These are phyloP conservation scores for Lactarius sanguifluus DNA, from an alignment of 768 basidiomycete species.

Conservation along the genomic window DNA sequence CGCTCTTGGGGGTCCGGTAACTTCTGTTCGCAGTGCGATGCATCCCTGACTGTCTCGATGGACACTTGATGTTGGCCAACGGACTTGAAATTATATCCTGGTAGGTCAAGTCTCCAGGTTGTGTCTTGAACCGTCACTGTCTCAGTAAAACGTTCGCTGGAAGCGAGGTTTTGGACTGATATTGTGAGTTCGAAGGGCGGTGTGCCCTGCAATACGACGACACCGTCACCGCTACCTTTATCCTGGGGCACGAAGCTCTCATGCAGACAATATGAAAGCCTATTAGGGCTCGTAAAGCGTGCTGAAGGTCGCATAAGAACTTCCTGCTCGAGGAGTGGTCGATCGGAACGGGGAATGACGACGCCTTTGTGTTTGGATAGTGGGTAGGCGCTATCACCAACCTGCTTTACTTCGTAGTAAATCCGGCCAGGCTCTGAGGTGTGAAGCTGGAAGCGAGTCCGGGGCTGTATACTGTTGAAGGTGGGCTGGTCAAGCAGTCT, in stretches of 20 bases:
- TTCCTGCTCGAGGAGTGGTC: conserved; percentile 82
- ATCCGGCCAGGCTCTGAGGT: conserved; percentile 76
- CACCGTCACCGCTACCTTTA: conserved; percentile 51
- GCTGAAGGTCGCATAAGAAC: conserved; percentile 80
- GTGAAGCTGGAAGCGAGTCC: conserved; percentile 77
- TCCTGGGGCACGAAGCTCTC: conserved; percentile 63
- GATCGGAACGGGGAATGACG: conserved; percentile 64
- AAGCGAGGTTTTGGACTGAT: conserved; percentile 72
- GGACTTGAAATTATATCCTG: conserved; percentile 69
- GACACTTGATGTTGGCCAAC: conserved; percentile 80
- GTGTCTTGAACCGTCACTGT: conserved; percentile 49
- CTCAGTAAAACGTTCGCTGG: conserved; percentile 60
- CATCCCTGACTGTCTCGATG: conserved; percentile 77
- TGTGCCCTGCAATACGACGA: conserved; percentile 72
- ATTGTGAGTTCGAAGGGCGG: conserved; percentile 83
- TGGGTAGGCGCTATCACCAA: conserved; percentile 85
- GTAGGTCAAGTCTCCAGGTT: conserved; percentile 72
- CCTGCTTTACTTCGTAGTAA: conserved; percentile 87
- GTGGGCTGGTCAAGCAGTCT: conserved; percentile 72
- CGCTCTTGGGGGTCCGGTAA: conserved; percentile 58
- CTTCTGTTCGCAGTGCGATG: conserved; percentile 77
- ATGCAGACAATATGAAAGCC: conserved; percentile 73
- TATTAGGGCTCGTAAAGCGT: conserved; percentile 64
- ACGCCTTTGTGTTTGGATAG: conserved; percentile 62
- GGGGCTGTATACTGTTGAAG: conserved; percentile 81